Conservation (phyloP, 2,329 filamentous ascomycete genomes). For the Apiospora aurea region DNA sequence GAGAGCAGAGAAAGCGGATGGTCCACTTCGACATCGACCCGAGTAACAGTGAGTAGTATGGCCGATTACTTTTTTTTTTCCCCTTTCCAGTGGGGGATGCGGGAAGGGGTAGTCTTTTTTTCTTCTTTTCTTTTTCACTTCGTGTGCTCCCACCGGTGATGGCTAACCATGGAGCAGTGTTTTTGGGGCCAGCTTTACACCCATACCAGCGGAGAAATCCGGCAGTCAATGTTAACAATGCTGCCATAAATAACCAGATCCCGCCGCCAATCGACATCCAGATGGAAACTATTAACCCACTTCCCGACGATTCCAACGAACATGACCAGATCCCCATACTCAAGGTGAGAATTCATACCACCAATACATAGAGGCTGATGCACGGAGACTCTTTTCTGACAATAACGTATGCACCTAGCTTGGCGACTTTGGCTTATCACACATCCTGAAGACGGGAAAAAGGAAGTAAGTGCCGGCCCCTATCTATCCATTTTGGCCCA, state of each 20-base stretch:
- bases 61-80: too few relatives aligned
- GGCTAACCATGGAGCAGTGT: neutral
- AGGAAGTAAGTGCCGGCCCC: neutral
- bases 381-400: neutral
- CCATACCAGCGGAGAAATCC: neutral
- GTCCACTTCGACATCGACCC: slow-evolving; percentile 14
- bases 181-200: neutral
- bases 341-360: neutral
- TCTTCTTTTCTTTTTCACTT: too few relatives aligned
- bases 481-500: too few relatives aligned
- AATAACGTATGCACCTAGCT: neutral
- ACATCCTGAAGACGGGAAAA: neutral
- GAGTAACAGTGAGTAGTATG: slow-evolving; percentile 6
- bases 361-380: too few relatives aligned
- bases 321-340: neutral
- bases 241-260: neutral
- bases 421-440: neutral
- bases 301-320: neutral
- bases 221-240: neutral
- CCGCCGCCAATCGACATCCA: neutral
- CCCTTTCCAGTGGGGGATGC: too few relatives aligned
- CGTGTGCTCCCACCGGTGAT: neutral
- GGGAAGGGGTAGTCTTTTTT: too few relatives aligned
- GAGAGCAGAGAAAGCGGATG: neutral
- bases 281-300: neutral